Evolutionary conservation across 73 alveolate genomes (phyloP).

Genomic region (Tetrahymena elliotti): DNA sequence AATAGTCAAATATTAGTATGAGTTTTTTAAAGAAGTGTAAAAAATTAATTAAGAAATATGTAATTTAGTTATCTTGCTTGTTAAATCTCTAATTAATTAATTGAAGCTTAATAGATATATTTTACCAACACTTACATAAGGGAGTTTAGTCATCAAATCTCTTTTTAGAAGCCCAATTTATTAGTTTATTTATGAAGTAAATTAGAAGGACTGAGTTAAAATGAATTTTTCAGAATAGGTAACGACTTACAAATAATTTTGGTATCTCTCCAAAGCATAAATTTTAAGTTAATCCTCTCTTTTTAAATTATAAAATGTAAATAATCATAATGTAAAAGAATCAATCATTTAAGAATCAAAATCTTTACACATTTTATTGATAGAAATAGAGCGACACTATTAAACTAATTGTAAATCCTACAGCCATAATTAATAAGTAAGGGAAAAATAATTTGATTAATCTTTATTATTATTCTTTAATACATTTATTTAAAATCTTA

Average conservation of each 20-base stretch:
- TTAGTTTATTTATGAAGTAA: background rate
- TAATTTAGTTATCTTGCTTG: no score
- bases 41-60: no score
- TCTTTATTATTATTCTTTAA: background rate
- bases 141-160: background rate
- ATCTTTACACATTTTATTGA: background rate
- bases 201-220: background rate
- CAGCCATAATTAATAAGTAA: background rate
- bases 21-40: background rate
- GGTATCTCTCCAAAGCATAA: background rate
- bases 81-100: no score
- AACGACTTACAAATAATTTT: background rate
- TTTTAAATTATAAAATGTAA: background rate
- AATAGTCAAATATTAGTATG: background rate
- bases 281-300: background rate
- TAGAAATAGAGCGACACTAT: background rate
- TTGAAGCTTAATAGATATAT: background rate
- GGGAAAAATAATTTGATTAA: background rate
- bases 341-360: background rate
- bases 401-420: background rate
- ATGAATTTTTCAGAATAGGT: background rate
- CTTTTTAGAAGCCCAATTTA: background rate
- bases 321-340: background rate
- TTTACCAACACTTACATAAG: background rate
- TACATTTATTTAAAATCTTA: background rate